phyloP scores from a whole-genome alignment of 2,329 filamentous ascomycete species.

The Madurella fahalii region DNA sequence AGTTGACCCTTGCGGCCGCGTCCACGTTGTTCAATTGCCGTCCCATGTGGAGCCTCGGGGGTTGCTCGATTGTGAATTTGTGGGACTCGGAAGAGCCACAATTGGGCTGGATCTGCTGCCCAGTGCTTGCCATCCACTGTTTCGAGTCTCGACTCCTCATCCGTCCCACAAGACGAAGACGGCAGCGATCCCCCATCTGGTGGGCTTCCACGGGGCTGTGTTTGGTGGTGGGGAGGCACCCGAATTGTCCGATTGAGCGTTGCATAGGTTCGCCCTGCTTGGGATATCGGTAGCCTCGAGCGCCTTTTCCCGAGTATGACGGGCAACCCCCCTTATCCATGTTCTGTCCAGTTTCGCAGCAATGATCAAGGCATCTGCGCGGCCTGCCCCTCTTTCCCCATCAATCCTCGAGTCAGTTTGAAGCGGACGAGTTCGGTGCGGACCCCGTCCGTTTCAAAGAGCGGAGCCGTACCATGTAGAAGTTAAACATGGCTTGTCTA shows the following conservation, averaged over 20 bases:
- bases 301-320: not conserved
- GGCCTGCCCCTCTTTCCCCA: not conserved
- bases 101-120: not conserved
- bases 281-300: too few relatives aligned
- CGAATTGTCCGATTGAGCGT: too few relatives aligned
- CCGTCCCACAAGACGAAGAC: not conserved
- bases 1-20: not conserved
- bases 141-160: not conserved
- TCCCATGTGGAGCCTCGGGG: slow-evolving; percentile 2
- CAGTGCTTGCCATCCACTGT: not conserved
- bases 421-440: slow-evolving; percentile 1
- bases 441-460: slow-evolving; percentile 3
- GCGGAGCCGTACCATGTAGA: not conserved
- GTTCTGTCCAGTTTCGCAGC: not conserved
- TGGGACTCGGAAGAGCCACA: not conserved
- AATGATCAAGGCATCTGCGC: not conserved
- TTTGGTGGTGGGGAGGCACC: not conserved
- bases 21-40: slow-evolving; percentile 9
- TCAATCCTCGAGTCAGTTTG: slow-evolving; percentile 3
- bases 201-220: slow-evolving; percentile 3
- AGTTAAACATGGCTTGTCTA: not conserved
- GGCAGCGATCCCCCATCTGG: not conserved
- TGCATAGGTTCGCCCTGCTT: too few relatives aligned
- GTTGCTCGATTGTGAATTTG: not conserved
- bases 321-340: not conserved